Evolutionary conservation across 169 alveolate species (phyloP).

Genomic region (Ichthyophthirius multifiliis): DNA sequence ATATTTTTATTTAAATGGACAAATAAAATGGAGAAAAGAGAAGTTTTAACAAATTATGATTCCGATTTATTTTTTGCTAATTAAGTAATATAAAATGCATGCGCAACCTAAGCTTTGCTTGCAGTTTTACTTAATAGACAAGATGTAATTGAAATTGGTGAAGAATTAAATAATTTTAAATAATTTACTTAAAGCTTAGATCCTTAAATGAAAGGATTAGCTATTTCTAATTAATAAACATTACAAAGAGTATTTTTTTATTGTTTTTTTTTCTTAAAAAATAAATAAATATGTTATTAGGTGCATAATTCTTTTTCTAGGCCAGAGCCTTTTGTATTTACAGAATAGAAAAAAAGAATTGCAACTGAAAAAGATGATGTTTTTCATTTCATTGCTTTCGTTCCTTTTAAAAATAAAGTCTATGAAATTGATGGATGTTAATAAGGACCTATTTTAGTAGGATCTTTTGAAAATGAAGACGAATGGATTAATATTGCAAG

Average conservation of each 20-base stretch:
- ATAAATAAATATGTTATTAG: neutral
- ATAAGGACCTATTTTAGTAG: constrained; percentile 75
- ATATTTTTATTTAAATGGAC: constrained; percentile 89
- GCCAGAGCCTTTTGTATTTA: constrained; percentile 73
- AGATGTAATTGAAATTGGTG: constrained; percentile 85
- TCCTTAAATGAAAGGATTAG: constrained; percentile 82
- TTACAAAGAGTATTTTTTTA: constrained; percentile 56
- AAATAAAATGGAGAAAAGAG: constrained; percentile 60
- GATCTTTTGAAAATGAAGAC: constrained; percentile 52
- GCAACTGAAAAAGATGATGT: constrained; percentile 86
- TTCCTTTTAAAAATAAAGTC: constrained; percentile 80
- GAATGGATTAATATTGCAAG: constrained; percentile 76
- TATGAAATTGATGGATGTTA: constrained; percentile 87
- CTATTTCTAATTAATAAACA: constrained; percentile 82
- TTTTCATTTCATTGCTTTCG: constrained; percentile 88
- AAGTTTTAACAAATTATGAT: constrained; percentile 63
- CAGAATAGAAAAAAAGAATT: constrained; percentile 38
- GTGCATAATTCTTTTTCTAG: constrained; percentile 78
- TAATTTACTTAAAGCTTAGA: constrained; percentile 76
- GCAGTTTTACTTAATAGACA: constrained; percentile 79
- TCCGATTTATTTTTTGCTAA: constrained; percentile 87
- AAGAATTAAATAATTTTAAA: constrained; percentile 77
- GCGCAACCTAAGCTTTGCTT: constrained; percentile 94
- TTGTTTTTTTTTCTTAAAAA: neutral
- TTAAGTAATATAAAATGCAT: constrained; percentile 91